Evolutionary conservation across 2,329 filamentous ascomycete genomes (phyloP).

Genomic region (Bisporella sp.): DNA sequence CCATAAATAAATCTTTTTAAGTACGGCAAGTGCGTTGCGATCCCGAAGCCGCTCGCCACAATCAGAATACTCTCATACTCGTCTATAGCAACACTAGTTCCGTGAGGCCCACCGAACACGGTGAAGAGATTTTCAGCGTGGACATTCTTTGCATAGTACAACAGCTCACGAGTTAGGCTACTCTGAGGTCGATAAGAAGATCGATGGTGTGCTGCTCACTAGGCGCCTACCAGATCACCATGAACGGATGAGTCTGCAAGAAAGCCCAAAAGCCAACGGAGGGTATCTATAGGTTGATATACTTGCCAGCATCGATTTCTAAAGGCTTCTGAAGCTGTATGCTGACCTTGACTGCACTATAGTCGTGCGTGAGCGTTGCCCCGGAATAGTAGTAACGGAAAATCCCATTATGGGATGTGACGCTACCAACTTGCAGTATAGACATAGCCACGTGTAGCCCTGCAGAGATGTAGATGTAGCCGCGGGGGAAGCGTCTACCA

Average conservation of each 20-base stretch:
- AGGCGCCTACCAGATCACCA: constrained; percentile 20
- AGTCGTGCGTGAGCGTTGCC: constrained; percentile 4
- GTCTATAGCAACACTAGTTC: constrained; percentile 20
- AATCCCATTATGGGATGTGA: constrained; percentile 13
- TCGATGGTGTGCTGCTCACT: constrained; percentile 19
- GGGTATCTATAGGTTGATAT: constrained; percentile 12
- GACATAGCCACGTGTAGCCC: constrained; percentile 2
- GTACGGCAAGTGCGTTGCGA: constrained; percentile 28
- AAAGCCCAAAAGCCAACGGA: constrained; percentile 12
- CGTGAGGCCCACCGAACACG: constrained; percentile 28
- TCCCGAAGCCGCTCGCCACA: constrained; percentile 28
- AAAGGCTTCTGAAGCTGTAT: constrained; percentile 11
- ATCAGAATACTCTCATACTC: constrained; percentile 28
- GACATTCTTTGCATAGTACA: constrained; percentile 8
- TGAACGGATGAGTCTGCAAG: constrained; percentile 25
- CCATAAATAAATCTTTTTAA: constrained; percentile 30
- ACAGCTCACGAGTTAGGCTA: constrained; percentile 23
- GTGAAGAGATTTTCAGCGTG: constrained; percentile 2
- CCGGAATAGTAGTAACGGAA: background rate
- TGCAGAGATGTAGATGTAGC: constrained; percentile 13
- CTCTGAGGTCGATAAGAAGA: constrained; percentile 26
- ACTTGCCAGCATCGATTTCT: constrained; percentile 8
- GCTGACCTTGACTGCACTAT: constrained; percentile 4
- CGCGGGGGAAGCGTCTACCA: constrained; percentile 4
- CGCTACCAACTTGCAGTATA: constrained; percentile 1